Evolutionary conservation across 2,329 filamentous ascomycete species (phyloP).

Genomic region (Balansia obtecta): DNA sequence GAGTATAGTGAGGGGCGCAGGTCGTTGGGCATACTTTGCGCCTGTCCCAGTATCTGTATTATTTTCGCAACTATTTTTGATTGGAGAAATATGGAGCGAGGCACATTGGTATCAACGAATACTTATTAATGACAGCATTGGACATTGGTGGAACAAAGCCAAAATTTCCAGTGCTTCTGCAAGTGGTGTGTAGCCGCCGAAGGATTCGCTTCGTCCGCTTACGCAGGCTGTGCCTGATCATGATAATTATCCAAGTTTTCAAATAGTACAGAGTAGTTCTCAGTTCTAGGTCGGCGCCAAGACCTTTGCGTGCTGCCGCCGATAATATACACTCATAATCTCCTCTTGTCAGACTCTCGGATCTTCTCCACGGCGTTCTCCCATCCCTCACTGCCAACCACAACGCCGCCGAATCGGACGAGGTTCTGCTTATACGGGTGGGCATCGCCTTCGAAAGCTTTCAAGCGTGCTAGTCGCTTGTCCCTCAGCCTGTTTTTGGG

Average conservation of each 20-base stretch:
- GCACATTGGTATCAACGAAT: too few species aligned
- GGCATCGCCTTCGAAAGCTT: constrained; percentile 85
- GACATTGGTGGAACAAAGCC: too few species aligned
- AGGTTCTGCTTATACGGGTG: constrained; percentile 91
- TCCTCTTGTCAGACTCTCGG: constrained; percentile 33
- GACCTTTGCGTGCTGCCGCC: neutral
- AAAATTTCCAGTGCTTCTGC: too few species aligned
- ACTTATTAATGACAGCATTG: too few species aligned
- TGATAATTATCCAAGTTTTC: neutral
- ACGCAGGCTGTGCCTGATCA: neutral
- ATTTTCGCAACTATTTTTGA: too few species aligned
- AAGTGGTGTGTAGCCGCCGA: too few species aligned
- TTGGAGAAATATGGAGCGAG: too few species aligned
- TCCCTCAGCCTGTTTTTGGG: constrained; percentile 92
- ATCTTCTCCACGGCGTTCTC: constrained; percentile 37
- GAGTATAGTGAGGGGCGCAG: too few species aligned
- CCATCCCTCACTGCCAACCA: constrained; percentile 42
- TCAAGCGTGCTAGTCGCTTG: constrained; percentile 74
- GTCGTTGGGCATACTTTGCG: too few species aligned
- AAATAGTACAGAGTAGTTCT: neutral
- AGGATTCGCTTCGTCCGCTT: neutral
- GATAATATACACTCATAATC: constrained; percentile 28
- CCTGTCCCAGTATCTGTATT: too few species aligned
- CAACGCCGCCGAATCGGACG: constrained; percentile 53
- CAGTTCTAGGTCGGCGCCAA: constrained; percentile 1